Evolutionary conservation across 768 basidiomycete genomes (phyloP).

Genomic region (Suillus ampliporus): DNA sequence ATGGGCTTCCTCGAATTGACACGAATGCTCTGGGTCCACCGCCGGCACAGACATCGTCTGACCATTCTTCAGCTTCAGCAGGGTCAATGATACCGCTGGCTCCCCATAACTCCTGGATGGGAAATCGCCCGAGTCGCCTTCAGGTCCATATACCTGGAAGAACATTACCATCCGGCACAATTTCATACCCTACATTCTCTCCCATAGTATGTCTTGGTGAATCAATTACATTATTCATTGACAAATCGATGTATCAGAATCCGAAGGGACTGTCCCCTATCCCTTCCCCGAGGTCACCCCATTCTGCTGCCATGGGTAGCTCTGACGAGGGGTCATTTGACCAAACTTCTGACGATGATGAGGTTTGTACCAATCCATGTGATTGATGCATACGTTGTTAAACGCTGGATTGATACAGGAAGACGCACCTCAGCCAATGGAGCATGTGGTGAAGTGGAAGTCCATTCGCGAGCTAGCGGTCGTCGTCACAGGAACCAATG

Average conservation of each 20-base stretch:
- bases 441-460: slow-evolving; percentile 36
- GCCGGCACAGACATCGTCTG: not conserved
- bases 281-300: not conserved
- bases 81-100: slow-evolving; percentile 2
- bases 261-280: not conserved
- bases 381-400: not conserved
- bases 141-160: not conserved
- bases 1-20: not conserved
- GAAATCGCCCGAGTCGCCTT: slow-evolving; percentile 31
- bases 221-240: not conserved
- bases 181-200: not conserved
- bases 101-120: not conserved
- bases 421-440: slow-evolving; percentile 25
- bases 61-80: slow-evolving; percentile 7
- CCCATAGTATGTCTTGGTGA: not conserved
- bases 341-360: not conserved
- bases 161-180: slow-evolving; percentile 40
- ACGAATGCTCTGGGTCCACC: not conserved
- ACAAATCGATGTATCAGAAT: not conserved
- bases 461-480: slow-evolving; percentile 13
- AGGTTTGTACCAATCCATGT: not conserved
- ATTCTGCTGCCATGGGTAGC: not conserved
- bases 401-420: slow-evolving; percentile 20
- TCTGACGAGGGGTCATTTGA: not conserved
- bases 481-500: slow-evolving; percentile 39